phyloP scores from a whole-genome alignment of 2,329 filamentous ascomycete species.

The Alternaria brassicae region DNA sequence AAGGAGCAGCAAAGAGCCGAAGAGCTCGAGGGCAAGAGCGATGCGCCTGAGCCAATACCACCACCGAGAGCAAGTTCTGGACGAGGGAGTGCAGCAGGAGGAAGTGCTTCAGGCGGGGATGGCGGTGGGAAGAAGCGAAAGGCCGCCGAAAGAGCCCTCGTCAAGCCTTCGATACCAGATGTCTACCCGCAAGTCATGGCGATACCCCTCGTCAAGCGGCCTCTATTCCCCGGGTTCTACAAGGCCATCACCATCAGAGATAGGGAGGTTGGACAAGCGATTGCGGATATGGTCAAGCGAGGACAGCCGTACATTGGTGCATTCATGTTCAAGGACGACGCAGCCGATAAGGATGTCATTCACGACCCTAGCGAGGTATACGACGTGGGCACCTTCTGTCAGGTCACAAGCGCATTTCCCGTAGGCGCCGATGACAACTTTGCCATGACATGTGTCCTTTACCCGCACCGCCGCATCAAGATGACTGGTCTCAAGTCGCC shows the following conservation, averaged over 20 bases:
- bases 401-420: constrained; percentile 95
- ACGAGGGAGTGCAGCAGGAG: constrained; percentile 66
- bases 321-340: constrained; percentile 96
- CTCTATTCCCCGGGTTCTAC: constrained; percentile 96
- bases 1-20: constrained; percentile 53
- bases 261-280: constrained; percentile 86
- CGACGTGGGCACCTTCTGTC: constrained; percentile 95
- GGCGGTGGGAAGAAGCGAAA: constrained; percentile 73
- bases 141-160: constrained; percentile 74
- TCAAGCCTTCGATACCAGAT: constrained; percentile 90
- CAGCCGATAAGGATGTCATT: constrained; percentile 91
- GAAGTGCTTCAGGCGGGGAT: constrained; percentile 59
- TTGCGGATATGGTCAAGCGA: constrained; percentile 94
- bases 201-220: constrained; percentile 91
- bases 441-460: constrained; percentile 89
- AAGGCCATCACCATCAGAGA: constrained; percentile 98
- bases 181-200: constrained; percentile 98
- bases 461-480: constrained; percentile 93
- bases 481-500: constrained; percentile 84
- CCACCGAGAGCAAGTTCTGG: constrained; percentile 63
- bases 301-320: constrained; percentile 97
- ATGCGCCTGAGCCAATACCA: constrained; percentile 59
- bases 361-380: constrained; percentile 90
- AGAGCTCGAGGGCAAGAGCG: constrained; percentile 54
- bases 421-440: constrained; percentile 79